Conservation (phyloP, 257 asterid species). For the Petrea volubilis region DNA sequence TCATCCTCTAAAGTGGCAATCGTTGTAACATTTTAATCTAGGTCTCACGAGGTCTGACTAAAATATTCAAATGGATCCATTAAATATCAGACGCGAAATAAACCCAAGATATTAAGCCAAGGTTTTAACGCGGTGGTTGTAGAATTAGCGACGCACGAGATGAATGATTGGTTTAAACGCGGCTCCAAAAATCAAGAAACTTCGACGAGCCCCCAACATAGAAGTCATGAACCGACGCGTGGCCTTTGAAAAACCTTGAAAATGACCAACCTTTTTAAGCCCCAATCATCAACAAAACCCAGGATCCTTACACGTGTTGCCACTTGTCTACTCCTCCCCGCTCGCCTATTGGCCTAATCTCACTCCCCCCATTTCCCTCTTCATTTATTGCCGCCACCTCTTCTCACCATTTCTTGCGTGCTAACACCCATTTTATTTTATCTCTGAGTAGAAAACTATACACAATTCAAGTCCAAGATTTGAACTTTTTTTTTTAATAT, state of each 20-base stretch:
- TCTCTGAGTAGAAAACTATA: neutral
- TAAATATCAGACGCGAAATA: too few relatives aligned
- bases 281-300: neutral
- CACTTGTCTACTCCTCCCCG: slow-evolving; percentile 21
- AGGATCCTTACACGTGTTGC: slow-evolving; percentile 32
- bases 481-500: neutral
- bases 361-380: neutral
- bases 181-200: slow-evolving; percentile 17
- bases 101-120: too few relatives aligned
- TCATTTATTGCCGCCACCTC: neutral
- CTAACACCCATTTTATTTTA: neutral
- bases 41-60: too few relatives aligned
- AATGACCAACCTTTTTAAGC: neutral
- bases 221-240: slow-evolving; percentile 18
- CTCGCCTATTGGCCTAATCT: neutral
- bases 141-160: neutral
- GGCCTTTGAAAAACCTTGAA: neutral
- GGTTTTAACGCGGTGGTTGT: slow-evolving; percentile 12
- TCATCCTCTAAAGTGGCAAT: too few relatives aligned
- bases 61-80: too few relatives aligned
- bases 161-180: slow-evolving; percentile 2
- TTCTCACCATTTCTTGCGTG: neutral
- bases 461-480: neutral
- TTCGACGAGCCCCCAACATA: slow-evolving; percentile 3
- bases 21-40: too few relatives aligned